These are phyloP conservation scores for Dothiorella sarmentorum DNA, from an alignment of 2,329 filamentous ascomycete species.

Conservation along the genomic window DNA sequence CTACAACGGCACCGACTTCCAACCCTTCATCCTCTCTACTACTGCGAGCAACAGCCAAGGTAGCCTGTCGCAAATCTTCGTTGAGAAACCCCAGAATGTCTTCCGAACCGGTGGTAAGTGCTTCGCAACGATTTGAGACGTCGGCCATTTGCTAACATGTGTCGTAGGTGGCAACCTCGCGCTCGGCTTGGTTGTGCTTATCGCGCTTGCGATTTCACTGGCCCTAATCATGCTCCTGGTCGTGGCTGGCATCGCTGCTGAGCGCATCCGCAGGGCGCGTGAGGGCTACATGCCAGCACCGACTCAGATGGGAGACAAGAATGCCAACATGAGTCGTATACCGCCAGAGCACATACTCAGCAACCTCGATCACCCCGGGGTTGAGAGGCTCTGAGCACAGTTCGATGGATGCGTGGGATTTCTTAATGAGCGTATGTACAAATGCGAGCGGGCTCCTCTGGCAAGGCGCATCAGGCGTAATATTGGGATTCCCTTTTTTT, in stretches of 20 bases:
- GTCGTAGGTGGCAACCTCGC: slow-evolving; percentile 45
- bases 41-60: slow-evolving; percentile 63
- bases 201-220: slow-evolving; percentile 74
- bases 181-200: slow-evolving; percentile 74
- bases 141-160: neutral
- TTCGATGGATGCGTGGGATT: slow-evolving; percentile 21
- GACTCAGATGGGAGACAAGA: slow-evolving; percentile 50
- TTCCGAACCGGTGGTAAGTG: slow-evolving; percentile 63
- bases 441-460: slow-evolving; percentile 12
- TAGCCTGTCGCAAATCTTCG: slow-evolving; percentile 77
- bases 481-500: slow-evolving; percentile 1
- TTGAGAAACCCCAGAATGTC: slow-evolving; percentile 70
- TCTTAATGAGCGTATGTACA: slow-evolving; percentile 13
- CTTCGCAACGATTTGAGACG: neutral
- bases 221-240: slow-evolving; percentile 75
- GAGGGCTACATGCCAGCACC: slow-evolving; percentile 80
- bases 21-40: slow-evolving; percentile 72
- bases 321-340: slow-evolving; percentile 48
- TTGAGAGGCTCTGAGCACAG: slow-evolving; percentile 29
- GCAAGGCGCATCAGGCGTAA: slow-evolving; percentile 14
- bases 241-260: slow-evolving; percentile 68
- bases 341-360: slow-evolving; percentile 46
- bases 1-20: slow-evolving; percentile 77
- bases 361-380: slow-evolving; percentile 29
- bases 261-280: slow-evolving; percentile 70